Evolutionary conservation across 2,329 filamentous ascomycete genomes (phyloP), one percentile per base, ranked within the genome.

Genomic region (Ophiostoma angusticollis): DNA sequence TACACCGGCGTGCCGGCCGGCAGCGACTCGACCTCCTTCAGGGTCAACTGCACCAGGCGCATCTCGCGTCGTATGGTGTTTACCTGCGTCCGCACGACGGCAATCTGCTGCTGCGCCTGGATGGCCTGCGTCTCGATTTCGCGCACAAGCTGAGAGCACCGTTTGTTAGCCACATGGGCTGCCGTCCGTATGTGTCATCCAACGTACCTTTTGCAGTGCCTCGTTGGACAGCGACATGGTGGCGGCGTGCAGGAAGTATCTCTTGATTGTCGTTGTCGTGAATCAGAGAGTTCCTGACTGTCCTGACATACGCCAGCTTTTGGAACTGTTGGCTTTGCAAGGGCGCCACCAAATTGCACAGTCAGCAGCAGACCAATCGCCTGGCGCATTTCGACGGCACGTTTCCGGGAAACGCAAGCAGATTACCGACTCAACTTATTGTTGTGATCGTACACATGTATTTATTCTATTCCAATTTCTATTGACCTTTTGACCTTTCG

Each of bases 111-210:
- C 61, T 94, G 85, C 13, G 91, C 84, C 46, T 80, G 79, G 29
- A 84, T 65, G 12, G 87, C 87, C 58, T 93, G 91, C 48, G 80
- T 78, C 63, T 95, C 86, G 53, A 96, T 95, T 64, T 96, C 91
- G 60, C 84, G 81, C 52, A 94, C 76, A 46, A 95, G 70, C 89
- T 95, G 22, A 19, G 11, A 7, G 13, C 12, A 7, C 13, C 5
- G 8, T 18, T 11, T 24, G 31, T 40, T 19, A 37, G 37, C 35
- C n/a, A n/a, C n/a, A n/a, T 23, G 14, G 17, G n/a, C 33, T 48
- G 21, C 35, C n/a, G 19, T 6, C 9, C 13, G 31, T 14, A 9
- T 24, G n/a, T 28, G 13, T 11, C 5, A 16, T 19, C 18, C 8
- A 3, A 12, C 60, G 45, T 56, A 89, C 89, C 80, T 95, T 94